These are phyloP conservation scores for Fraxinus cuspidata DNA, from an alignment of 257 asterid species.

Conservation along the genomic window DNA sequence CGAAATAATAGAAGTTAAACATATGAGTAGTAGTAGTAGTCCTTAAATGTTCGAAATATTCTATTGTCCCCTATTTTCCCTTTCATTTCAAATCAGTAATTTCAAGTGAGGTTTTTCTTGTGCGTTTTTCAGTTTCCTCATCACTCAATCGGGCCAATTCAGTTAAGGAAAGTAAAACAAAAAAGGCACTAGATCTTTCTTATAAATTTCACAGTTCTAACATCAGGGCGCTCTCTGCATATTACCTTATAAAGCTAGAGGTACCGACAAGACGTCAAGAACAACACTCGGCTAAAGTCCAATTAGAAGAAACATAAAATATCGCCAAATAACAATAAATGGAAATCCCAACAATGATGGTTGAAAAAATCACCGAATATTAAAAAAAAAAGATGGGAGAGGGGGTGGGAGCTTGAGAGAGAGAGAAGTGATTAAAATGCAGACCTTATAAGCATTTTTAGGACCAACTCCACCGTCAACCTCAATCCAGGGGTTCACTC, in stretches of 20 bases:
- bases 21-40: neutral
- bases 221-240: neutral
- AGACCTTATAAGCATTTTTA: slow-evolving; percentile 90
- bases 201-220: neutral
- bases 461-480: slow-evolving; percentile 97
- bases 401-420: neutral
- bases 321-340: neutral
- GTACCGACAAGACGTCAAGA: too few species aligned
- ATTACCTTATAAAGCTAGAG: neutral
- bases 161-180: neutral
- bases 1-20: neutral
- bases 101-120: neutral
- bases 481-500: slow-evolving; percentile 98
- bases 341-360: neutral
- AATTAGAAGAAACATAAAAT: neutral
- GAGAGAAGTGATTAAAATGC: neutral
- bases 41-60: neutral
- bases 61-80: neutral
- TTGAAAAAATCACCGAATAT: neutral
- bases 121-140: neutral
- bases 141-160: neutral
- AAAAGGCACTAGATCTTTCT: too few species aligned
- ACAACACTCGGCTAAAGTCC: neutral
- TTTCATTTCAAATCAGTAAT: neutral
- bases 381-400: neutral